Conservation (phyloP, 2,329 filamentous ascomycete genomes). For the Colletotrichum sp. region DNA sequence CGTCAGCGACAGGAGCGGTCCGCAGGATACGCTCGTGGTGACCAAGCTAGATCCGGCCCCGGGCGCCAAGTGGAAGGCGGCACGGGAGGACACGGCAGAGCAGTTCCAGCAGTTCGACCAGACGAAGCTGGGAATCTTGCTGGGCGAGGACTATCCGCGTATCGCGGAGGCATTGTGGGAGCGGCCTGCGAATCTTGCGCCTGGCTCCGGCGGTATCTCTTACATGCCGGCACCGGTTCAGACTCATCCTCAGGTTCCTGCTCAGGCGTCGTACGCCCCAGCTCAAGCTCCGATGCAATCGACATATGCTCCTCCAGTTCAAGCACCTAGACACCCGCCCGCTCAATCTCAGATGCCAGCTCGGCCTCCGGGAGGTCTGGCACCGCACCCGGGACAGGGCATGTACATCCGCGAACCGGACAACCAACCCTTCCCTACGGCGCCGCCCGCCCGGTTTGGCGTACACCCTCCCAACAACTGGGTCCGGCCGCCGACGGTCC, state of each 20-base stretch:
- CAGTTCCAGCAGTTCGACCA: neutral
- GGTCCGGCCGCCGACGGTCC: neutral
- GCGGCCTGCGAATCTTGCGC: neutral
- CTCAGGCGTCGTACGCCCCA: neutral
- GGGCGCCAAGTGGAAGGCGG: neutral
- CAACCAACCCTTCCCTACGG: neutral
- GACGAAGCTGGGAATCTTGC: neutral
- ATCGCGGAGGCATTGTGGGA: neutral
- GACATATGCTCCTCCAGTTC: neutral
- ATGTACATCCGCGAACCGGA: neutral
- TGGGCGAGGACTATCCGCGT: constrained; percentile 1
- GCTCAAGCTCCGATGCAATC: neutral
- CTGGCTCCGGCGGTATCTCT: neutral
- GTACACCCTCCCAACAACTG: neutral
- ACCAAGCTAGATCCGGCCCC: constrained; percentile 22
- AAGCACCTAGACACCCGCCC: neutral
- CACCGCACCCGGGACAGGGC: neutral
- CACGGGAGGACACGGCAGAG: neutral
- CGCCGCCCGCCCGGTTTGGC: neutral
- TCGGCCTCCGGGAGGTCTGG: neutral
- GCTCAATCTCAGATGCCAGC: neutral
- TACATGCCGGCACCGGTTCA: neutral
- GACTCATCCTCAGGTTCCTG: neutral
- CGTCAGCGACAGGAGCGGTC: constrained; percentile 10
- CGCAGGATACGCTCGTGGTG: constrained; percentile 26